A percentile compares a stretch with the other conserved stretches of the same genome.
Evolutionary conservation across 2,329 filamentous ascomycete genomes (phyloP).

Genomic region (Aspergillus sp.): DNA sequence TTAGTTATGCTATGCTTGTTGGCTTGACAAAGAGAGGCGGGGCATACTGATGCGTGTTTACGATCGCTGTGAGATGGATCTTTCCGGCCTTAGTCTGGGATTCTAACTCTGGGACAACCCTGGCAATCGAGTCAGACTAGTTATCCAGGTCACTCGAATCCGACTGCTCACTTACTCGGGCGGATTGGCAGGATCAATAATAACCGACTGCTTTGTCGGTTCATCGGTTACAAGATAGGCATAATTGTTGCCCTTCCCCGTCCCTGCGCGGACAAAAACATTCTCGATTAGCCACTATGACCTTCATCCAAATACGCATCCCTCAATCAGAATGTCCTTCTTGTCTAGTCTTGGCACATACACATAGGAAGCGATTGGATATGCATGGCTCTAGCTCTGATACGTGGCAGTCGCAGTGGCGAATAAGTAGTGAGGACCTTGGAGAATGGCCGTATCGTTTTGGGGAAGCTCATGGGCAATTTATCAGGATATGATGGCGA

Average conservation of each 20-base stretch:
- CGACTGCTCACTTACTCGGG: constrained; percentile 47
- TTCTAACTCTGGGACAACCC: constrained; percentile 69
- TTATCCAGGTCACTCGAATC: background rate
- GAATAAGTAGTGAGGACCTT: constrained; percentile 12
- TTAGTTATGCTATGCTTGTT: background rate
- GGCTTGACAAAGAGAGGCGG: background rate
- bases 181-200: constrained; percentile 57
- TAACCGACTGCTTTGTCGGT: constrained; percentile 53
- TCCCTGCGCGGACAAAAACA: constrained; percentile 29
- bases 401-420: constrained; percentile 14
- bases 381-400: constrained; percentile 51
- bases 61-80: constrained; percentile 84
- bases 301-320: no score
- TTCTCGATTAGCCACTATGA: background rate
- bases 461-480: constrained; percentile 37
- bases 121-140: constrained; percentile 33
- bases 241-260: constrained; percentile 54
- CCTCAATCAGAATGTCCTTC: background rate
- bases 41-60: constrained; percentile 95
- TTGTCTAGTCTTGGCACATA: constrained; percentile 33
- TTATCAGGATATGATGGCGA: background rate
- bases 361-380: constrained; percentile 60
- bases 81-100: constrained; percentile 70
- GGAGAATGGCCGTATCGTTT: constrained; percentile 27
- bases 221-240: constrained; percentile 58